These are phyloP conservation scores for Psilocybe azurescens DNA, from an alignment of 768 basidiomycete species.

Conservation along the genomic window DNA sequence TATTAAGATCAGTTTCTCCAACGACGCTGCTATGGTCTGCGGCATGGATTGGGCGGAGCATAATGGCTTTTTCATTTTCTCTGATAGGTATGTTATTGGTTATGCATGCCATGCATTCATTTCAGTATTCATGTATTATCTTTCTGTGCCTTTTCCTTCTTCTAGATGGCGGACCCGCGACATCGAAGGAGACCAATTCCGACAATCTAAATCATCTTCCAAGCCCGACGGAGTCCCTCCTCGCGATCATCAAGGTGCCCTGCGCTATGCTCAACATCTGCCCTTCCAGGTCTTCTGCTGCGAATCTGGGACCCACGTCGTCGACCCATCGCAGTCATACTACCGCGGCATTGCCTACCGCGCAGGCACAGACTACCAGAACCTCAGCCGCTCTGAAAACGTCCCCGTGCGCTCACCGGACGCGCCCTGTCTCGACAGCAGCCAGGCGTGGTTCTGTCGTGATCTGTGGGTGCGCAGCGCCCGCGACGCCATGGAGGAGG, in stretches of 20 bases:
- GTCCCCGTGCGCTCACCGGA: conserved; percentile 69
- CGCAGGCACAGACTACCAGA: conserved; percentile 81
- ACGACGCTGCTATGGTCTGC: conserved; percentile 97
- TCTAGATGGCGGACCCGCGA: conserved; percentile 95
- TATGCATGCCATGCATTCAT: background rate
- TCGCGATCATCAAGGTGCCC: conserved; percentile 80
- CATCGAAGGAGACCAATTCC: conserved; percentile 97
- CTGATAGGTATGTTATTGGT: conserved; percentile 77
- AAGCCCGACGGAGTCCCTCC: conserved; percentile 92
- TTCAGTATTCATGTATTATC: background rate
- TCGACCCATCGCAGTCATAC: conserved; percentile 95
- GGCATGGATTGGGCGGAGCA: conserved; percentile 99
- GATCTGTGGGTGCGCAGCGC: conserved; percentile 96
- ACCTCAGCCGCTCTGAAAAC: conserved; percentile 68
- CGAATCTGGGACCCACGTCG: conserved; percentile 96
- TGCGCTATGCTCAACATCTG: conserved; percentile 88
- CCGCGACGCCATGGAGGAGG: conserved; percentile 70
- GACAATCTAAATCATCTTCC: conserved; percentile 93
- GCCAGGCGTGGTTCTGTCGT: conserved; percentile 97
- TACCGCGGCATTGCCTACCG: conserved; percentile 90
- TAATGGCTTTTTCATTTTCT: conserved; percentile 97
- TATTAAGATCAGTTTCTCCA: conserved; percentile 86
- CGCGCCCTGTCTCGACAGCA: conserved; percentile 91
- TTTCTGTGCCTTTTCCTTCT: background rate
- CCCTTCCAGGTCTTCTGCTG: conserved; percentile 99